phyloP scores from a whole-genome alignment of 2,329 filamentous ascomycete species.

The Cercospora janseana region DNA sequence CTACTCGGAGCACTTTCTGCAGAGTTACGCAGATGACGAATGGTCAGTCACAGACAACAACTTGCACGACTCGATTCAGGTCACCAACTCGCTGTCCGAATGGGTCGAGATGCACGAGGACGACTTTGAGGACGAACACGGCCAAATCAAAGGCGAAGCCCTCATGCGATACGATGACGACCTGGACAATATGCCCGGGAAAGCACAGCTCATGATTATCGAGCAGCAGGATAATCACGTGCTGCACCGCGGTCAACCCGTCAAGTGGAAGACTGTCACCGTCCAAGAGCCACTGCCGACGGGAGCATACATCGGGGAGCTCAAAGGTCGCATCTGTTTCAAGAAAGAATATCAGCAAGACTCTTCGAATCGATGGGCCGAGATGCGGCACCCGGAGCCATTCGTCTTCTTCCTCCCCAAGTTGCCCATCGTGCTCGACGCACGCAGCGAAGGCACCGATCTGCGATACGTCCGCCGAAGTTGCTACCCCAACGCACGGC shows the following conservation, averaged over 20 bases:
- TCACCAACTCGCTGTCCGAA: conserved; percentile 69
- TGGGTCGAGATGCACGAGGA: conserved; percentile 76
- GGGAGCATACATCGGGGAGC: conserved; percentile 63
- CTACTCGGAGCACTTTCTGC: conserved; percentile 63
- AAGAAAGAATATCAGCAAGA: conserved; percentile 50
- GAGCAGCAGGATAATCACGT: conserved; percentile 51
- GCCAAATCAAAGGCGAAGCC: conserved; percentile 62
- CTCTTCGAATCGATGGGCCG: conserved; percentile 48
- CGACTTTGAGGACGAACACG: conserved; percentile 36
- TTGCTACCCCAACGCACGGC: conserved; percentile 81
- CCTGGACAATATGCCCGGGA: conserved; percentile 54
- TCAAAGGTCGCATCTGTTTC: conserved; percentile 59
- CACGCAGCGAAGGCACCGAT: conserved; percentile 77
- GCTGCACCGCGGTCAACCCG: conserved; percentile 55
- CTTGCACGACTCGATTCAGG: conserved; percentile 70
- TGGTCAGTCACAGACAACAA: conserved; percentile 64
- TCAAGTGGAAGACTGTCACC: conserved; percentile 69
- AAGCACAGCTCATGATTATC: conserved; percentile 54
- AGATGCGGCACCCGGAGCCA: conserved; percentile 51
- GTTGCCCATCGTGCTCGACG: conserved; percentile 90
- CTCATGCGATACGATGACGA: conserved; percentile 61
- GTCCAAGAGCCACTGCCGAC: conserved; percentile 52
- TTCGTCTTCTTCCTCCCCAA: conserved; percentile 71
- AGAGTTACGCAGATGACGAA: conserved; percentile 54
- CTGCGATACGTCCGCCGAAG: conserved; percentile 90